Conservation (phyloP, 1,139 yeast genomes). For the Kluyveromyces marxianus region DNA sequence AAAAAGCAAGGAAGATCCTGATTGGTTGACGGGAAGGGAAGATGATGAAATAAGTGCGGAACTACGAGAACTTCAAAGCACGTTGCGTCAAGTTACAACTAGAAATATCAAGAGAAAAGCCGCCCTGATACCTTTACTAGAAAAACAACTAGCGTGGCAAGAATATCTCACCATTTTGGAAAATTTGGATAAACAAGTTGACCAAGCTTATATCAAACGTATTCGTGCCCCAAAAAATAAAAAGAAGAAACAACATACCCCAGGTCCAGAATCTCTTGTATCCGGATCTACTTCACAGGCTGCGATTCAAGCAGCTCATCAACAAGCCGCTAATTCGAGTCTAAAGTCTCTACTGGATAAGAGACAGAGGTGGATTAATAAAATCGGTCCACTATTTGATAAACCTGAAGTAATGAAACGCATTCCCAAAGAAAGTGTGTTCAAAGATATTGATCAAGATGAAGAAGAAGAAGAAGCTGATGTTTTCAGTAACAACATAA, state of each 20-base stretch:
- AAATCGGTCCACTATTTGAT: constrained; percentile 79
- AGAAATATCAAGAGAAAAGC: constrained; percentile 65
- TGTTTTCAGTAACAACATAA: constrained; percentile 17
- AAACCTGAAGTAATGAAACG: constrained; percentile 64
- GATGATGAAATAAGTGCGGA: constrained; percentile 94
- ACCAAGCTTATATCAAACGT: constrained; percentile 84
- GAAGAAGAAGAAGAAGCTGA: constrained; percentile 39
- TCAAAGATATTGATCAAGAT: constrained; percentile 48
- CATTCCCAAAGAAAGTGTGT: constrained; percentile 60
- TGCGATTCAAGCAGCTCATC: constrained; percentile 33
- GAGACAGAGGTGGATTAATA: constrained; percentile 79
- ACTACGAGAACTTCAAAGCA: constrained; percentile 62
- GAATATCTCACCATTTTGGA: constrained; percentile 86
- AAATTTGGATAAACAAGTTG: constrained; percentile 92
- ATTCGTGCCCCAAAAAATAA: constrained; percentile 76
- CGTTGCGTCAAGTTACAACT: constrained; percentile 53
- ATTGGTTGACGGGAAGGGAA: constrained; percentile 74
- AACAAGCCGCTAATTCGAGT: constrained; percentile 63
- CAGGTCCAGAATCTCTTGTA: constrained; percentile 10
- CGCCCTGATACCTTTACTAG: constrained; percentile 62
- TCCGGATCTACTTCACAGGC: constrained; percentile 30
- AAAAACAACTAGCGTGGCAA: constrained; percentile 91
- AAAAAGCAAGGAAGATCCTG: constrained; percentile 31
- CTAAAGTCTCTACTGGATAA: constrained; percentile 75
- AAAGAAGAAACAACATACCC: constrained; percentile 44